Evolutionary conservation across 1,139 yeast species (phyloP), one percentile per base, ranked within the genome.

Genomic region (Kodamaea anthophila): DNA sequence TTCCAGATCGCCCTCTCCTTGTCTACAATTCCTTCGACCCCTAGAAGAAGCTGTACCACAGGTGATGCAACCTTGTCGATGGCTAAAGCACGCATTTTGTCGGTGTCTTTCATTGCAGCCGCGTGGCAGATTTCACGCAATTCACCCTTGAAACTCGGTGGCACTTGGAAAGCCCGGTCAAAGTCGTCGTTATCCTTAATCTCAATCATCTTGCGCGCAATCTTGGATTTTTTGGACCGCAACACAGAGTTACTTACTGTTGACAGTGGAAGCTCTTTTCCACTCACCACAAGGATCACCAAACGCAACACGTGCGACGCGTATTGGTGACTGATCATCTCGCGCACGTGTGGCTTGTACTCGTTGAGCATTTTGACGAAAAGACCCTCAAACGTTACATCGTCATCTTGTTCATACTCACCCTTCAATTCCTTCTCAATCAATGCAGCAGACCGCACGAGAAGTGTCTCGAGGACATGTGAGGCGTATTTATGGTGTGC

Each of bases 171-270:
- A 1, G 77, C 58, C 38, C 74, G 70, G 46, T 73, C 65, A 47
- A 77, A 81, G 42, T 78, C 85, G 9, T 73, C 77, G 37, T 70
- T 79, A 46, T 84, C 95, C 47, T 78, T 79, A 30, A 88, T 79
- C 44, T 85, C 94, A 45, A 86, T 84, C 91, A 84, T 83, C 53
- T 87, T 87, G 53, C 97, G 74, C 2, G 96, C 96, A 49, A 84
- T 81, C 49, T 84, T 83, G 19, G 94, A 81, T 51, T 76, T 85
- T 47, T 86, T 86, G 24, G 94, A 83, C 50, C 98, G 72, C 42
- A 87, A 64, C 4, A 84, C 73, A 1, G 93, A 80, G 44, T 84
- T 80, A 12, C 84, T 70, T 41, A 70, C 66, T 1, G 82, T 74
- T 3, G 91, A 61, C 2, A 91, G 77, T n/a, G 94, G 94, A 36